Evolutionary conservation across 2,329 filamentous ascomycete species (phyloP), one percentile per base, ranked within the genome.

Genomic region (Gnomoniopsis smithogilvyi): DNA sequence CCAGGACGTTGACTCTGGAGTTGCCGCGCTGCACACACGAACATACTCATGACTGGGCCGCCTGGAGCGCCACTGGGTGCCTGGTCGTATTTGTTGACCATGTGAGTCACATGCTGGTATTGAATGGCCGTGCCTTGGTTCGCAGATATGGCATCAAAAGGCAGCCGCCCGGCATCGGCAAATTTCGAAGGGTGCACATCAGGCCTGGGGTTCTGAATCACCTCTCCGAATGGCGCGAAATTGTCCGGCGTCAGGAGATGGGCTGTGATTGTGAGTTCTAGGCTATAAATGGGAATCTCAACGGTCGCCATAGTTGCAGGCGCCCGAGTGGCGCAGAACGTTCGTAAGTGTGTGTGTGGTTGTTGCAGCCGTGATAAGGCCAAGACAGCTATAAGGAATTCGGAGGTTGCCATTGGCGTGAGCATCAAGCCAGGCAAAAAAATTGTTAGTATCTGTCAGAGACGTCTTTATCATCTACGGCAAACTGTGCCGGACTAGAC

Each of bases 111-210:
- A 68, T 91, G 83, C 62, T 88, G 82, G 74, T 95, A 96, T 73
- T 96, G 96, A 68, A 94, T 85, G 17, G 95, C 94, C 22, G 87
- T 88, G 68, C 91, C 91, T 77, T 98, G 93, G 78, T 98, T 98
- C 50, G 87, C 84, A 3, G 84, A 80, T 4, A 87, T 76, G 57
- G 82, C 77, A 63, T 79, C 77, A 67, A 76, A 72, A 26, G 81
- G 76, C 38, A 73, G 69, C n/a, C 46, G 56, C 2, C 53, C 55
- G 26, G 63, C 24, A 34, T 59, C 63, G 46, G 63, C 59, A 61
- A 68, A 67, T 64, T 73, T 73, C 56, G 76, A 78, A 53, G 84
- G 80, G 63, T 81, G 74, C 64, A 86, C 70, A 68, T 78, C 73
- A 47, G 83, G 81, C 62, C 81, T 78, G 34, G 91, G 91, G 70